These are phyloP conservation scores for Xylariaceae sp. DNA, from an alignment of 2,329 filamentous ascomycete genomes.

Conservation along the genomic window DNA sequence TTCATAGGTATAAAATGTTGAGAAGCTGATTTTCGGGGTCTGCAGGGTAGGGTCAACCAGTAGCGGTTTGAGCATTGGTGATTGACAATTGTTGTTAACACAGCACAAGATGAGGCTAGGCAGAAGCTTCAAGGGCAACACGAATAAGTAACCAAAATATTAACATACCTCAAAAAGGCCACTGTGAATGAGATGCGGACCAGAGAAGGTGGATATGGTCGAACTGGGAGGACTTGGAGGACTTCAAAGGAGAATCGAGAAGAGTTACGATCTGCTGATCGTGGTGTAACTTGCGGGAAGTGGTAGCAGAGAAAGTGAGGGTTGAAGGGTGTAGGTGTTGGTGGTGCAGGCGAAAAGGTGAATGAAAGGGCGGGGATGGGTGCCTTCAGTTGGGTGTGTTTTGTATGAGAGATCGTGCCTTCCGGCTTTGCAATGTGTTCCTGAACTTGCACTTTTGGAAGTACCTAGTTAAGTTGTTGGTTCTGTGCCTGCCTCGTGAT, in stretches of 20 bases:
- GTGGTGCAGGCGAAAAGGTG: background rate
- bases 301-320: slow-evolving; percentile 11
- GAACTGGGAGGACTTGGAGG: slow-evolving; percentile 2
- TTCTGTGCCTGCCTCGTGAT: too few species aligned
- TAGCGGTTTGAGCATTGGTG: background rate
- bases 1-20: background rate
- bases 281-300: background rate
- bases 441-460: too few species aligned
- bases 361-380: background rate
- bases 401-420: too few species aligned
- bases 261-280: slow-evolving; percentile 16
- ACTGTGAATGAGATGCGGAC: background rate
- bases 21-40: background rate
- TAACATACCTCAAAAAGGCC: slow-evolving; percentile 21
- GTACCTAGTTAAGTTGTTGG: too few species aligned
- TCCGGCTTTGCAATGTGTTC: too few species aligned
- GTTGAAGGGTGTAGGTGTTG: background rate
- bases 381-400: too few species aligned
- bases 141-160: background rate
- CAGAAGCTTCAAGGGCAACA: background rate
- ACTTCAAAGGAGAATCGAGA: too few species aligned
- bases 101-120: background rate
- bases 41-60: slow-evolving; percentile 14
- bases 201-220: slow-evolving; percentile 6
- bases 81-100: background rate